Base-by-base conservation (phyloP, 2,329 filamentous ascomycete species). In the Fusarium luffae region DNA sequence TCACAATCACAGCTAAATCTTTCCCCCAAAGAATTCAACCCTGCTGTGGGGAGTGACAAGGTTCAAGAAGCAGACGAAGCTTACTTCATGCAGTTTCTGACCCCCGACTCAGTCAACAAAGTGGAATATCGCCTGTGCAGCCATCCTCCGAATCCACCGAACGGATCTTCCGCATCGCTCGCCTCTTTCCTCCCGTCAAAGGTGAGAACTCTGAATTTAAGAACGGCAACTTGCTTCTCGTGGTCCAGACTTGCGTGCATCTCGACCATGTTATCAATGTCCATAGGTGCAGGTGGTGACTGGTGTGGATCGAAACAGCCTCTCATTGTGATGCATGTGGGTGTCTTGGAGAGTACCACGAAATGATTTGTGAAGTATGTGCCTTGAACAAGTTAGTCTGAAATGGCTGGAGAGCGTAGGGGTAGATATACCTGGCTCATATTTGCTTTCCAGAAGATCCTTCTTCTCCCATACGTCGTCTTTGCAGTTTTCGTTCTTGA, bases 331-430 rank as follows among this genome's bases (percentile, higher is more conserved):
- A 73, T 41, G 7, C 61, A 61, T 2, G 44, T 60, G 4, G 71
- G 59, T 1, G 63, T 51, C 30, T 73, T 72, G 5, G 66, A 54
- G 0, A 73, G 55, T 0, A 73, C 51, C 10, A 52, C 1, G 34
- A 72, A 68, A 12, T 74, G 70, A 6, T 72, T 68, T 5, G 70
- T 74, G 12, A 74, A 54, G 21, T 47, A 64, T 13, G 72, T 74
- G 25, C 59, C 69, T 73, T 3, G 9, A 4, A 7, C 2, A 0
- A 12, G 13, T 56, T 3, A 41, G 42, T n/a, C 12, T 12, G 11
- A 1, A 11, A 16, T 1, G 3, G 2, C 7, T 3, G 0, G 1
- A 9, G 10, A 5, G 4, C 13, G 13, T 7, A 6, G 5, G 2
- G 14, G 8, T 0, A 16, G 16, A 2, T 37, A n/a, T 47, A 69